Conservation (phyloP, 2,329 filamentous ascomycete genomes). For the Aspergillus persii region DNA sequence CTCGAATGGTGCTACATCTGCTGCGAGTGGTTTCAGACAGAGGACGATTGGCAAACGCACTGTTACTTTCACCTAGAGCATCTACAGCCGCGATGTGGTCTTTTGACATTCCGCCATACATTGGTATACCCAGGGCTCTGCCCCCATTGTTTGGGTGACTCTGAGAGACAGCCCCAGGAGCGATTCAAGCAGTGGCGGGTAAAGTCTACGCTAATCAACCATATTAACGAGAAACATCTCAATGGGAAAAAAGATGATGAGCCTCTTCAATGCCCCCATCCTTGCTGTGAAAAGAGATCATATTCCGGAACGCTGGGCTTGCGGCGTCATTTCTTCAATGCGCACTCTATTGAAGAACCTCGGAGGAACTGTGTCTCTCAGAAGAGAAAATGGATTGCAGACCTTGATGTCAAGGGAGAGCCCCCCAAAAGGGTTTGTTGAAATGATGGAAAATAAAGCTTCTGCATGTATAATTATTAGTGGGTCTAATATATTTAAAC, state of each 20-base stretch:
- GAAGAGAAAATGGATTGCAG: slow-evolving; percentile 1
- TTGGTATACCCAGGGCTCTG: slow-evolving; percentile 11
- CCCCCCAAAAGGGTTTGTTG: no score
- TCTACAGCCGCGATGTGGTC: slow-evolving; percentile 6
- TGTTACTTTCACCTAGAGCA: slow-evolving; percentile 1
- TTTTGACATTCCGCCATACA: slow-evolving; percentile 11
- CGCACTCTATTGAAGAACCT: slow-evolving; percentile 8
- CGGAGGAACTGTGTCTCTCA: slow-evolving; percentile 3
- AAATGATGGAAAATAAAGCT: no score
- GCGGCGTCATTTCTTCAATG: slow-evolving; percentile 5
- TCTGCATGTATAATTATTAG: background rate
- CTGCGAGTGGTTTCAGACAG: background rate
- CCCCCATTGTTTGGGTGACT: slow-evolving; percentile 11
- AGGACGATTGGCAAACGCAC: slow-evolving; percentile 5
- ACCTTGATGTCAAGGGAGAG: no score
- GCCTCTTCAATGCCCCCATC: background rate
- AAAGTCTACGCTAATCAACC: slow-evolving; percentile 11
- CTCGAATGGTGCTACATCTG: slow-evolving; percentile 10
- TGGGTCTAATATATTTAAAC: no score
- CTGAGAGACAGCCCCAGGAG: background rate
- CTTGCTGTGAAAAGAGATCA: background rate
- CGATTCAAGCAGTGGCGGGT: slow-evolving; percentile 10
- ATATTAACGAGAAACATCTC: slow-evolving; percentile 10
- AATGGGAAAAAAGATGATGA: background rate
- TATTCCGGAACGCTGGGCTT: background rate